phyloP scores from a whole-genome alignment of 805 yeast genomes.

The Monosporozyma yasuniensis region DNA sequence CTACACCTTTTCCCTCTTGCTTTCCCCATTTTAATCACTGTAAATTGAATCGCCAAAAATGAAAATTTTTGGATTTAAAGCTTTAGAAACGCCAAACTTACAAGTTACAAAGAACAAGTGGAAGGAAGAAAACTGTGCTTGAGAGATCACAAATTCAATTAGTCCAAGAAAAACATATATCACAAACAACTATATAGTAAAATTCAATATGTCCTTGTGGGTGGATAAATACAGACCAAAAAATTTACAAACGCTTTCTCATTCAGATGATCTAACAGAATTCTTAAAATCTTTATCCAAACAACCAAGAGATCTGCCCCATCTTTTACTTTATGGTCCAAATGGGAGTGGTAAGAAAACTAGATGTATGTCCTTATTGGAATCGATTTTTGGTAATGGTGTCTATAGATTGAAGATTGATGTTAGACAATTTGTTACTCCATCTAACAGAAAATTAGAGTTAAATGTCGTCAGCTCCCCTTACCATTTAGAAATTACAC shows the following conservation, averaged over 20 bases:
- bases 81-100: background rate
- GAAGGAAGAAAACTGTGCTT: background rate
- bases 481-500: slow-evolving; percentile 89
- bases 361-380: slow-evolving; percentile 68
- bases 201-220: slow-evolving; percentile 74
- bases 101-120: background rate
- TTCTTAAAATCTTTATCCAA: slow-evolving; percentile 44
- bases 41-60: background rate
- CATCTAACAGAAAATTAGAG: slow-evolving; percentile 70
- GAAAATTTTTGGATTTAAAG: background rate
- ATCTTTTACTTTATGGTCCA: slow-evolving; percentile 86
- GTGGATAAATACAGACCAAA: slow-evolving; percentile 89
- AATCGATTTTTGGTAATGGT: slow-evolving; percentile 73
- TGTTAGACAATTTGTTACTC: slow-evolving; percentile 71
- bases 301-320: slow-evolving; percentile 67
- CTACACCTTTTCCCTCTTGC: background rate
- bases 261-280: slow-evolving; percentile 55
- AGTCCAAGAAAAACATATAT: background rate
- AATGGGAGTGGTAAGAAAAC: slow-evolving; percentile 97
- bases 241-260: slow-evolving; percentile 52
- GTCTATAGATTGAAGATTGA: slow-evolving; percentile 84
- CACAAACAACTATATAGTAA: background rate
- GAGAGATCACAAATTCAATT: background rate
- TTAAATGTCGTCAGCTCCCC: slow-evolving; percentile 89
- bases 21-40: background rate